phyloP scores from a whole-genome alignment of 306 rosid species.

The Ormosia emarginata region DNA sequence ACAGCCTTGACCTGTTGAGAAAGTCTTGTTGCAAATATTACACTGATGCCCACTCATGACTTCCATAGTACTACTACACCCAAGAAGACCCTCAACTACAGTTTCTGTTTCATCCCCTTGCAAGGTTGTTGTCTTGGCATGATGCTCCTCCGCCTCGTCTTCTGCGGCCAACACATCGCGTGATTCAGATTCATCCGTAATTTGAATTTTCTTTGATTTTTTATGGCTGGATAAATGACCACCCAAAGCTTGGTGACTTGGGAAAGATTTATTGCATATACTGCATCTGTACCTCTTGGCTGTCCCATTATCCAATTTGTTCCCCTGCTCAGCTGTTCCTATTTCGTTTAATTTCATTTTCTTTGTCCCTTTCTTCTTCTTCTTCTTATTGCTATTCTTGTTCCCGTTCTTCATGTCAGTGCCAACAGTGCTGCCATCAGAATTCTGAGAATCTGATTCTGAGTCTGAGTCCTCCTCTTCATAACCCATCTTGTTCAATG shows the following conservation, averaged over 20 bases:
- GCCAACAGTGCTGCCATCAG: neutral
- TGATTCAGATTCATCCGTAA: neutral
- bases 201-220: conserved; percentile 12
- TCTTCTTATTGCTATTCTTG: neutral
- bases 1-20: conserved; percentile 18
- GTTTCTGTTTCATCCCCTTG: neutral
- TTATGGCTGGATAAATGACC: conserved; percentile 44
- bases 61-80: neutral
- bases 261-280: conserved; percentile 30
- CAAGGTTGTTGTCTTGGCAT: neutral
- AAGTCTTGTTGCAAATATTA: neutral
- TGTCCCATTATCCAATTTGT: neutral
- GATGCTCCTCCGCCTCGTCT: neutral
- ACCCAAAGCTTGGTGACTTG: conserved; percentile 45
- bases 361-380: neutral
- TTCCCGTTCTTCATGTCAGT: neutral
- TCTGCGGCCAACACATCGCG: neutral
- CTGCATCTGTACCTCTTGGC: conserved; percentile 26
- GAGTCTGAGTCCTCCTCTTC: neutral
- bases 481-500: neutral
- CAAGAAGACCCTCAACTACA: neutral
- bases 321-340: neutral
- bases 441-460: neutral
- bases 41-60: too few relatives aligned
- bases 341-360: neutral